Evolutionary conservation across 495 filamentous ascomycete genomes (phyloP).

Genomic region (Ascobolus immersus): DNA sequence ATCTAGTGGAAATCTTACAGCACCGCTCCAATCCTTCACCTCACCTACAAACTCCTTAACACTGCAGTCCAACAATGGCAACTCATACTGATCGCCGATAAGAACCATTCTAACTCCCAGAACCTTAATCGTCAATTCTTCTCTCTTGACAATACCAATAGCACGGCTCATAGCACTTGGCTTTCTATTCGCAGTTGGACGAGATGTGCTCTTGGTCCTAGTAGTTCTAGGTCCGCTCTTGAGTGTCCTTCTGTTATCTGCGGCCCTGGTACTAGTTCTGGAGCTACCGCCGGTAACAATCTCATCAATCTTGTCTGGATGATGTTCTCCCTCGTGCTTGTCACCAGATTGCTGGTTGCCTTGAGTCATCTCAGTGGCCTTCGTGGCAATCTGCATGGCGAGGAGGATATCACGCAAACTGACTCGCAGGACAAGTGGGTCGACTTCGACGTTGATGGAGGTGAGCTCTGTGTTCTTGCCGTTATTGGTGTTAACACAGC

Average conservation of each 20-base stretch:
- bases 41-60: constrained; percentile 68
- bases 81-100: constrained; percentile 83
- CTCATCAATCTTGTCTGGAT: constrained; percentile 41
- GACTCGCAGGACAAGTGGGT: constrained; percentile 75
- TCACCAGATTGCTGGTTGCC: constrained; percentile 13
- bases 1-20: constrained; percentile 11
- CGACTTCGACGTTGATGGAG: constrained; percentile 62
- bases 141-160: constrained; percentile 47
- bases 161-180: too few relatives aligned
- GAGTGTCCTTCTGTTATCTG: constrained; percentile 13
- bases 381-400: constrained; percentile 75
- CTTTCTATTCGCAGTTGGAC: constrained; percentile 10
- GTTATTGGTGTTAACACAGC: constrained; percentile 18
- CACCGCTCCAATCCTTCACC: constrained; percentile 72
- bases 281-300: constrained; percentile 30
- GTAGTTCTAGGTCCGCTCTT: constrained; percentile 19
- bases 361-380: constrained; percentile 66
- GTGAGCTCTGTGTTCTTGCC: constrained; percentile 41
- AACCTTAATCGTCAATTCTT: constrained; percentile 60
- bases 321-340: constrained; percentile 23
- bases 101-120: constrained; percentile 81
- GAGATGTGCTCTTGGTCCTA: constrained; percentile 10
- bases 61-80: constrained; percentile 81
- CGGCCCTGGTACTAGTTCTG: constrained; percentile 35
- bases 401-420: constrained; percentile 86